Evolutionary conservation across 2,329 filamentous ascomycete species (phyloP), one percentile per base, ranked within the genome.

Genomic region (Thielaviopsis musarum): DNA sequence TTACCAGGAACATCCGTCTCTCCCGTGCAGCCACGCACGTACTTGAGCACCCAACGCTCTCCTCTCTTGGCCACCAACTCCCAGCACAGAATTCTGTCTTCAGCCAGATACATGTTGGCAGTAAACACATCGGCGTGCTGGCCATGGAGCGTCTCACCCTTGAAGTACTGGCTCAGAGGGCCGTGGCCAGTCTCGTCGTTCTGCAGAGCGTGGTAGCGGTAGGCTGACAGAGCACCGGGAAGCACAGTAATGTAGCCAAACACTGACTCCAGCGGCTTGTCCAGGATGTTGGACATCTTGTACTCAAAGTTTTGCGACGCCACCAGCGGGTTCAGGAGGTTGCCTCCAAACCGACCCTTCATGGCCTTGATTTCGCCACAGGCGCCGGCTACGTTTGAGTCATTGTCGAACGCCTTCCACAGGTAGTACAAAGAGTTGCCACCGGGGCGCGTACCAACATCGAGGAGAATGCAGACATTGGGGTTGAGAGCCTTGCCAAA

Each of bases 261-360:
- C 0, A 95, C 91, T 0, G 89, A 95, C 70, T 98, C 93, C 1
- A 98, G 76, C 0, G 93, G 93, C 71, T 98, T 98, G 70, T 98
- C 93, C 26, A 98, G 77, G 66, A 98, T 98, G 67, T 98, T 98
- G 49, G 90, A 95, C 89, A 98, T 96, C 72, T 98, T 98, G 77
- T 98, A 98, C 75, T 98, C 93, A 65, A 98, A 98, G 70, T 98
- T 98, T 67, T 98, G 93, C 53, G 90, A 95, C 0, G 93, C 93
- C 17, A 98, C 91, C 5, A 98, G 77, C 0, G 93, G 93, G 67
- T 98, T 98, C 53, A 98, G 75, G 17, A 98, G 77, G 63, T 91
- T 89, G 5, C 83, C 75, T 68, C 89, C 91, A 24, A 80, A 83
- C 65, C 85, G 88, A 7, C 93, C 93, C 70, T 96, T 95, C 73